Conservation (phyloP, 1,284 basidiomycete genomes). For the Marasmius sp. region DNA sequence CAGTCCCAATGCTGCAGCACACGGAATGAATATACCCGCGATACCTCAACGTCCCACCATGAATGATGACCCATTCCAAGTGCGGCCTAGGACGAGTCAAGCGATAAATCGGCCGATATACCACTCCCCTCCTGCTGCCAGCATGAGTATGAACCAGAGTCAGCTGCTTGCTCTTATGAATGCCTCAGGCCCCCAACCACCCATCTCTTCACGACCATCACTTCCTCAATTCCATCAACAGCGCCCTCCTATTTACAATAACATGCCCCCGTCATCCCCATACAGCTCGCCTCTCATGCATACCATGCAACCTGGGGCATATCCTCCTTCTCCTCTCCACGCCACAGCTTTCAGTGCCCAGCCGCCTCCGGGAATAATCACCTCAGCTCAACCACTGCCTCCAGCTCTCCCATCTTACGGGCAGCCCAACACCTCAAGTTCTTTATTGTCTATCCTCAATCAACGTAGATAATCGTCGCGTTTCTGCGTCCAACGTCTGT, state of each 20-base stretch:
- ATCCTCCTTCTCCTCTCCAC: background rate
- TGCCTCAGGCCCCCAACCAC: constrained; percentile 1
- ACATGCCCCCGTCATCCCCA: constrained; percentile 12
- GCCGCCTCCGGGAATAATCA: background rate
- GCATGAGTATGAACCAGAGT: constrained; percentile 52
- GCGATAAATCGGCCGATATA: constrained; percentile 40
- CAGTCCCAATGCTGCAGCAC: constrained; percentile 15
- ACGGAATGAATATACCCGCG: constrained; percentile 11
- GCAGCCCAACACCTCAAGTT: constrained; percentile 10
- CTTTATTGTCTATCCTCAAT: constrained; percentile 31
- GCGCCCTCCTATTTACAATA: constrained; percentile 12
- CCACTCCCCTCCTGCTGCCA: constrained; percentile 27
- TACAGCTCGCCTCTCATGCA: constrained; percentile 15
- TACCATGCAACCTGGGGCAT: constrained; percentile 6
- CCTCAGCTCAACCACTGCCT: background rate
- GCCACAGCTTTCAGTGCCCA: background rate
- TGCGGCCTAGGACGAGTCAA: constrained; percentile 62
- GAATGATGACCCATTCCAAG: constrained; percentile 47
- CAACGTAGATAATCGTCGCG: constrained; percentile 5
- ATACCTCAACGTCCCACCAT: constrained; percentile 17
- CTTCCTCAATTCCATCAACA: constrained; percentile 10
- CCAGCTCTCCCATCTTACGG: constrained; percentile 6
- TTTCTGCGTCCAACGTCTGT: background rate
- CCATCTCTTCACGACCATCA: background rate
- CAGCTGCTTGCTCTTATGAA: constrained; percentile 49